These are phyloP conservation scores for Phytophthora boehmeriae DNA, from an alignment of 352 stramenopile species.

Conservation along the genomic window DNA sequence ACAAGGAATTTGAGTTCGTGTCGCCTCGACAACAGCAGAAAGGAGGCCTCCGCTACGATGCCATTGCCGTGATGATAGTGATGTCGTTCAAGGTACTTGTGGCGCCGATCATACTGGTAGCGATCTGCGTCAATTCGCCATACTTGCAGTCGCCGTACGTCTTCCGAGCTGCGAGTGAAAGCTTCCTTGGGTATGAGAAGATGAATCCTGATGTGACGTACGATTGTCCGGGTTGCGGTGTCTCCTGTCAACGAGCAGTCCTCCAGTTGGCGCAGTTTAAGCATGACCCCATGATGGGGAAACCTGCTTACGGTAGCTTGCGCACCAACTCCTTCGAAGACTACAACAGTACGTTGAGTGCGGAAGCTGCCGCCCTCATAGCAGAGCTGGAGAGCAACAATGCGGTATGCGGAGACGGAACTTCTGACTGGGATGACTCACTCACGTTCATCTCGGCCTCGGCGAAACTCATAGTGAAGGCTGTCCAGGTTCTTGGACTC, in stretches of 20 bases:
- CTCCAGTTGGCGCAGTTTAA: conserved; percentile 37
- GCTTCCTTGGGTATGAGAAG: conserved; percentile 35
- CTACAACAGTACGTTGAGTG: conserved; percentile 33
- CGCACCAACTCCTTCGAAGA: conserved; percentile 34
- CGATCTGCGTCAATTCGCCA: conserved; percentile 38
- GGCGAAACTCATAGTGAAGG: conserved; percentile 33
- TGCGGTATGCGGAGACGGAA: conserved; percentile 32
- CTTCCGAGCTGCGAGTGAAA: conserved; percentile 37
- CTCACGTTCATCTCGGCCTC: conserved; percentile 33
- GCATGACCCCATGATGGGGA: conserved; percentile 36
- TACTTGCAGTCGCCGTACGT: conserved; percentile 44
- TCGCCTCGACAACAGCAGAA: conserved; percentile 26
- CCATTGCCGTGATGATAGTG: conserved; percentile 36
- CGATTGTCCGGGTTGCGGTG: conserved; percentile 26
- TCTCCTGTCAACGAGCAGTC: conserved; percentile 30
- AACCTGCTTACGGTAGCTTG: conserved; percentile 34
- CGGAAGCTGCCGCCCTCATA: conserved; percentile 18
- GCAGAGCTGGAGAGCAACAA: conserved; percentile 14
- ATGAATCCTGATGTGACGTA: conserved; percentile 31
- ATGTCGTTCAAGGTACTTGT: conserved; percentile 47
- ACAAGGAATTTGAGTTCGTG: conserved; percentile 34
- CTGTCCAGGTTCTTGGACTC: conserved; percentile 20
- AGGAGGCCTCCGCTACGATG: conserved; percentile 26
- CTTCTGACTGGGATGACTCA: conserved; percentile 29
- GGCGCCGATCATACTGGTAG: conserved; percentile 36